phyloP scores from a whole-genome alignment of 1,284 basidiomycete genomes.

The Amylostereum areolatum region DNA sequence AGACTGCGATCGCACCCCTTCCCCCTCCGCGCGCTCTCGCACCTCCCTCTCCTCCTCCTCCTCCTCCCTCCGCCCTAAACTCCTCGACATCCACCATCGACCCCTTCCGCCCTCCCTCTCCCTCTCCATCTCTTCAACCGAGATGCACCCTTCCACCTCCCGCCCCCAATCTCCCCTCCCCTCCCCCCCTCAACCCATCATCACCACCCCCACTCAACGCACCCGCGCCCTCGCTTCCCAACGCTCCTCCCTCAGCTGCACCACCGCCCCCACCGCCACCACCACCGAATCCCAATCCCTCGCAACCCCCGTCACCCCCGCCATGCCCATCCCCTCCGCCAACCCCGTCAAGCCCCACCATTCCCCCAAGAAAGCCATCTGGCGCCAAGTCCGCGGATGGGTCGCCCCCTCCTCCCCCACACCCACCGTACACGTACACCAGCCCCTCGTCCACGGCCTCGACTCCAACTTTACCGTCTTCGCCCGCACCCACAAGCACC shows the following conservation, averaged over 20 bases:
- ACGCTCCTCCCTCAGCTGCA: constrained; percentile 19
- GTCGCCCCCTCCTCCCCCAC: constrained; percentile 11
- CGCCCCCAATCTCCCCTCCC: constrained; percentile 23
- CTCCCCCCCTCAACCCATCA: constrained; percentile 23
- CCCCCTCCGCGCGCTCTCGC: constrained; percentile 16
- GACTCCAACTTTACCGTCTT: constrained; percentile 6
- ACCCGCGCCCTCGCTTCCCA: constrained; percentile 20
- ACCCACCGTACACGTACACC: constrained; percentile 17
- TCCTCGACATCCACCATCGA: constrained; percentile 30
- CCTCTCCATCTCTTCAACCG: constrained; percentile 27
- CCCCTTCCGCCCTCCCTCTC: constrained; percentile 41
- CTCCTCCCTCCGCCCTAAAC: constrained; percentile 28
- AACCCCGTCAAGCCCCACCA: constrained; percentile 8
- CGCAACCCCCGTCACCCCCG: constrained; percentile 21
- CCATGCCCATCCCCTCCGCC: constrained; percentile 10
- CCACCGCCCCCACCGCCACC: constrained; percentile 22
- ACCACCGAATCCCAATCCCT: constrained; percentile 19
- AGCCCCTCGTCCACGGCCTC: constrained; percentile 7
- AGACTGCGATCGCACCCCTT: constrained; percentile 17
- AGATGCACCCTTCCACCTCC: constrained; percentile 19
- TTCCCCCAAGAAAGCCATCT: constrained; percentile 6
- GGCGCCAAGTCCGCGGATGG: constrained; percentile 12
- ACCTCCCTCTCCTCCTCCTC: constrained; percentile 14
- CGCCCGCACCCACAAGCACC: constrained; percentile 6
- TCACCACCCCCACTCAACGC: constrained; percentile 13